Evolutionary conservation across 2,329 filamentous ascomycete species (phyloP).

Genomic region (Tolypocladium amazonense): DNA sequence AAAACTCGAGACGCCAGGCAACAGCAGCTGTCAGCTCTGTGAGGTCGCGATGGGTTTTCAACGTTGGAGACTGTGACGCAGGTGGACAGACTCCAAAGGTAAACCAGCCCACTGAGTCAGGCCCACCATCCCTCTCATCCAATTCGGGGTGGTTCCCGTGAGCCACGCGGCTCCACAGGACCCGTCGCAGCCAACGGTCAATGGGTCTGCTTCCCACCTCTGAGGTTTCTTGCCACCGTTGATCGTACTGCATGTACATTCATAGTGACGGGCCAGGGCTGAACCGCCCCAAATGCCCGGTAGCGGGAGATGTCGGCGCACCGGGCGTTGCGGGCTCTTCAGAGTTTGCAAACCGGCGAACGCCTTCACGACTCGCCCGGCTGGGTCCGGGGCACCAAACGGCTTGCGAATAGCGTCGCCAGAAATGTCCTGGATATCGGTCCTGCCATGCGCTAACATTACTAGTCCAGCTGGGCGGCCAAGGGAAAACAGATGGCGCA

Average conservation of each 20-base stretch:
- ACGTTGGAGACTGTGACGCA: neutral
- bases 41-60: neutral
- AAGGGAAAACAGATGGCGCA: neutral
- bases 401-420: neutral
- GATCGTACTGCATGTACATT: neutral
- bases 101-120: neutral
- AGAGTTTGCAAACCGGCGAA: neutral
- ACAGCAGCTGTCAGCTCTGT: neutral
- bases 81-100: neutral
- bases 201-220: neutral
- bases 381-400: neutral
- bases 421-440: neutral
- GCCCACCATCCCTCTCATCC: neutral
- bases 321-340: neutral
- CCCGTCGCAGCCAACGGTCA: neutral
- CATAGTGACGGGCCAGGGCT: neutral
- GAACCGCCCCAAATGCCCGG: neutral
- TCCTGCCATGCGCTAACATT: constrained; percentile 4
- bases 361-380: neutral
- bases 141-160: neutral
- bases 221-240: neutral
- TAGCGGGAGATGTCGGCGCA: neutral
- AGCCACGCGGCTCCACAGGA: neutral
- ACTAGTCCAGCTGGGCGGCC: neutral
- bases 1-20: neutral